These are phyloP conservation scores for Casuarina cunninghamiana DNA, from an alignment of 306 rosid genomes.

Conservation along the genomic window DNA sequence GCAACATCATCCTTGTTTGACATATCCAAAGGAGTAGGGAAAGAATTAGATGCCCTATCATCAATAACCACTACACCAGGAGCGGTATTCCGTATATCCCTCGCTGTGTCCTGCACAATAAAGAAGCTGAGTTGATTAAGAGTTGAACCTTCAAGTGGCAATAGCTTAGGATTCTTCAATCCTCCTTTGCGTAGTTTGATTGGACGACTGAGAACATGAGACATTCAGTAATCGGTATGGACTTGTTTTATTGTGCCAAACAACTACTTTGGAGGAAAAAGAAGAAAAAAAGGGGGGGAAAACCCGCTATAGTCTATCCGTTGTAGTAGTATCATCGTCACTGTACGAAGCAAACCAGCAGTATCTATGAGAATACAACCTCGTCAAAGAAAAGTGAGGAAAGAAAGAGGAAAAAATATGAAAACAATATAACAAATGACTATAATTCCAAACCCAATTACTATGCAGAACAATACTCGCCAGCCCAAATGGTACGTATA, in stretches of 20 bases:
- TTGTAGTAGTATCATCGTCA: not conserved
- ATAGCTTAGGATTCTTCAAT: not conserved
- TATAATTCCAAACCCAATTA: not conserved
- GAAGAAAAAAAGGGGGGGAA: not conserved
- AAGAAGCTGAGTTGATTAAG: not conserved
- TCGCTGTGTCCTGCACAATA: conserved; percentile 63
- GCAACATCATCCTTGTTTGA: conserved; percentile 93
- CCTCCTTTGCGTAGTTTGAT: no score
- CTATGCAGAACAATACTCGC: not conserved
- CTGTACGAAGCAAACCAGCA: not conserved
- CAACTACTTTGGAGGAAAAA: not conserved
- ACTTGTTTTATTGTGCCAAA: not conserved
- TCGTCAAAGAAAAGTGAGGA: not conserved
- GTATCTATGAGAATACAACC: not conserved
- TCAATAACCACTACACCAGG: conserved; percentile 91
- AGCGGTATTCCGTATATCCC: conserved; percentile 74
- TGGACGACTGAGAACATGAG: not conserved
- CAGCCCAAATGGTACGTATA: not conserved
- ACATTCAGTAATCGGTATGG: not conserved
- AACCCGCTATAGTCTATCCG: not conserved
- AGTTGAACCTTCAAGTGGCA: not conserved
- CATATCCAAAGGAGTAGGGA: conserved; percentile 93
- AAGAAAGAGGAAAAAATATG: conserved; percentile 10
- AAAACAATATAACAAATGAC: not conserved
- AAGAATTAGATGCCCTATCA: conserved; percentile 68